These are phyloP conservation scores for Melampsora americana DNA, from an alignment of 1,284 basidiomycete genomes.

Conservation along the genomic window DNA sequence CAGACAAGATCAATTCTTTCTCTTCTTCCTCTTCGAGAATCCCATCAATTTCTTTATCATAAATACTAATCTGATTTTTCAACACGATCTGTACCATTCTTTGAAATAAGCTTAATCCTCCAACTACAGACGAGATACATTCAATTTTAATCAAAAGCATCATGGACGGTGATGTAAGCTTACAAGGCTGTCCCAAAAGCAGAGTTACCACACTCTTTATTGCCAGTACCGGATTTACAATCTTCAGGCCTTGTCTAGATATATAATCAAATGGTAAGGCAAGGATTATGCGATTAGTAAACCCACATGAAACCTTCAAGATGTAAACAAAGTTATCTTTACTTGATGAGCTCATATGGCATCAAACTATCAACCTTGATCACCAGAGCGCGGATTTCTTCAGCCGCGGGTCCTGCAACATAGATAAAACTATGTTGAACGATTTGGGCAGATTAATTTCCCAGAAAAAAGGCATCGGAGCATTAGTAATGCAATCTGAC, in stretches of 20 bases:
- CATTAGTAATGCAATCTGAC: no score
- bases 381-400: constrained; percentile 31
- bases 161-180: neutral
- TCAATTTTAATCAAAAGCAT: neutral
- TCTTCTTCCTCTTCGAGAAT: constrained; percentile 5
- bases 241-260: constrained; percentile 36
- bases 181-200: constrained; percentile 43
- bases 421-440: constrained; percentile 25
- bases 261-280: neutral
- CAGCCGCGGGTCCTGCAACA: constrained; percentile 24
- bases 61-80: constrained; percentile 26
- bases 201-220: constrained; percentile 29
- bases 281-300: neutral
- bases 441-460: neutral
- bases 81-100: constrained; percentile 35
- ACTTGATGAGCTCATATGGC: constrained; percentile 44
- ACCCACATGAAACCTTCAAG: neutral
- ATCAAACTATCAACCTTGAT: constrained; percentile 31
- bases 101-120: constrained; percentile 38
- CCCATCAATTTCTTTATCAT: constrained; percentile 18
- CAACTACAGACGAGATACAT: constrained; percentile 12
- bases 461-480: no score
- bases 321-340: neutral
- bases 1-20: neutral
- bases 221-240: constrained; percentile 39